Base-by-base conservation (phyloP, 768 basidiomycete genomes). In the Podaxis pistillaris region DNA sequence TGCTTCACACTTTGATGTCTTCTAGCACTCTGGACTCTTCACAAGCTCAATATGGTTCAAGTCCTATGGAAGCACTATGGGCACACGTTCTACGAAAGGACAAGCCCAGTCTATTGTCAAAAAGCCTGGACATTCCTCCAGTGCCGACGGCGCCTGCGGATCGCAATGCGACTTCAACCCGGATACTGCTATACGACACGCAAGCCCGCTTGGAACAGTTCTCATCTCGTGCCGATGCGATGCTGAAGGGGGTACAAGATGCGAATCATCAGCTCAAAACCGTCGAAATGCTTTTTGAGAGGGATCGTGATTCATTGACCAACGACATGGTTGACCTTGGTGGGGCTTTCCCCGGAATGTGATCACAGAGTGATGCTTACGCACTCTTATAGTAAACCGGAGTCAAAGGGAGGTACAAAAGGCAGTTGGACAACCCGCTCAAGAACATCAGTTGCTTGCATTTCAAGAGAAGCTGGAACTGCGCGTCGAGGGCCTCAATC, bases 181-280 rank as follows among this genome's bases (percentile, higher is more conserved):
- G 89, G 46, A 81, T 91, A 66, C 79, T 91, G 12, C 75, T 92
- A 19, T 84, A 91, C 65, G 90, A 91, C 69, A 90, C 88, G 0
- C 88, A 90, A 60, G 83, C 81, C 24, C 84, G 86, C 64, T 78
- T 91, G 40, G 88, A 92, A 72, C 83, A 77, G 67, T 91, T 91
- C 63, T 83, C 86, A 0, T 74, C 75, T 7, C 80, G 81, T 33
- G 82, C 87, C 13, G 85, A 83, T 47, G 73, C 73, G n/a, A 76
- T 91, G 24, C 72, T 83, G 1, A 71, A 72, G 9, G 78, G 75
- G 37, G 77, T 89, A 11, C 82, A 85, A 13, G 78, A 83, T 37
- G 77, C 85, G 28, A 81, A 79, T 64, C 70, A 74, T 5, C 86
- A 89, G 65, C 78, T 90, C 33, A 73, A 77, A 24, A 73, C 77